Evolutionary conservation across 1,284 basidiomycete genomes (phyloP), one percentile per base, ranked within the genome.

Genomic region (Naganishia cerealis): DNA sequence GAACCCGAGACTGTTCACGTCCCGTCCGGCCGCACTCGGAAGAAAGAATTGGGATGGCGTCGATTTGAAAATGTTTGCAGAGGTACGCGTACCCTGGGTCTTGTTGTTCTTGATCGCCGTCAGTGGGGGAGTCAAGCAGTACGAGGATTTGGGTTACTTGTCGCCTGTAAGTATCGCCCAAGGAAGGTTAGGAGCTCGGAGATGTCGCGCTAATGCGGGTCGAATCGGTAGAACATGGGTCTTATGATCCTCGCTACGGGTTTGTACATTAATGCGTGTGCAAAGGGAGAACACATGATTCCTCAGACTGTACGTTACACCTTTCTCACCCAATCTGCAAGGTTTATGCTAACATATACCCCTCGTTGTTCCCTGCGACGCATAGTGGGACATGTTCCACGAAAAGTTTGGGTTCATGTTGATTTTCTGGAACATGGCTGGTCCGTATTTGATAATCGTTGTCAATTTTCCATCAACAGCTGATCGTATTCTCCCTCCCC

Each of bases 51-150:
- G 70, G 70, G 93, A 94, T n/a, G 84, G 85, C 42, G 86, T 99
- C 73, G 95, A 98, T 81, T 83, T 99, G 77, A 99, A 99, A 84
- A 98, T 99, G 94, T 99, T 94, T 88, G 92, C 92, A 33, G 95
- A 99, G 80, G 95, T 99, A 68, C 87, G 96, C 62, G 92, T 99
- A 73, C 94, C 94, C 8, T 99, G 96, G 95, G 89, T 96, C 24
- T 87, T 98, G 67, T 88, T 96, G 18, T 97, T 98, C 85, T 88
- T 95, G 80, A 86, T 98, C 75, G 86, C 92, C 9, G 87, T 98
- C 53, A 94, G 91, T 46, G 95, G 94, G 67, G 90, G 88, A 24
- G 92, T 92, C 83, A 95, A 96, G 83, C 96, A 99, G 81, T 96
- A 97, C 78, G 92, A 97, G 76, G 83, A 86, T 53, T 88, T 90